Percentiles rank a stretch among this genome's conserved stretches.
Conservation (phyloP, 2,329 filamentous ascomycete species). For the Talaromyces sp. region DNA sequence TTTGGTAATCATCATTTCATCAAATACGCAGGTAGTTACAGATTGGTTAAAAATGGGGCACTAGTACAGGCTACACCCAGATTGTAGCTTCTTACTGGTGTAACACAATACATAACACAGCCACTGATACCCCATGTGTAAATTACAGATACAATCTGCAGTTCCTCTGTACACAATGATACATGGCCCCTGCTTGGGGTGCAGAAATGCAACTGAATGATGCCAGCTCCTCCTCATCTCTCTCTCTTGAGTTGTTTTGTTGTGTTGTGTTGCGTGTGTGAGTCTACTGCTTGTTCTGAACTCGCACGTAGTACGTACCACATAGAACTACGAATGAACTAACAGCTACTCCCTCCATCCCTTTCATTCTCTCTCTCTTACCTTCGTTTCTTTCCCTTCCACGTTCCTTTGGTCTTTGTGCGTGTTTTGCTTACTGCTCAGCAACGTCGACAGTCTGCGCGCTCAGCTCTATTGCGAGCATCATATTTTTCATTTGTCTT, state of each 20-base stretch:
- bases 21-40: not conserved
- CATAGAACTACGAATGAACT: slow-evolving; percentile 11
- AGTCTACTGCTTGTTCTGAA: slow-evolving; percentile 6
- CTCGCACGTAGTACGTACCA: slow-evolving; percentile 6
- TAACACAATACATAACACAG: not conserved
- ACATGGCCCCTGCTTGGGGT: slow-evolving; percentile 3
- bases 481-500: slow-evolving; percentile 17
- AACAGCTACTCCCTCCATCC: slow-evolving; percentile 17
- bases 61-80: not conserved
- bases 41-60: not conserved
- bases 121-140: not conserved
- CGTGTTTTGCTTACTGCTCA: slow-evolving; percentile 33
- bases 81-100: not conserved
- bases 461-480: slow-evolving; percentile 19
- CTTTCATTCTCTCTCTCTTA: slow-evolving; percentile 24
- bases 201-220: not conserved
- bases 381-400: slow-evolving; percentile 26
- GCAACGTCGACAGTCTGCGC: slow-evolving; percentile 24
- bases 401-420: slow-evolving; percentile 28
- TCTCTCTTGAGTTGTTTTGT: not conserved
- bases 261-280: slow-evolving; percentile 1
- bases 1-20: no score
- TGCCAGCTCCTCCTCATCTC: not conserved
- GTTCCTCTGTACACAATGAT: not conserved
- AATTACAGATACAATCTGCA: not conserved